Conservation (phyloP, 345 rosid genomes). For the Citrus sinensis region DNA sequence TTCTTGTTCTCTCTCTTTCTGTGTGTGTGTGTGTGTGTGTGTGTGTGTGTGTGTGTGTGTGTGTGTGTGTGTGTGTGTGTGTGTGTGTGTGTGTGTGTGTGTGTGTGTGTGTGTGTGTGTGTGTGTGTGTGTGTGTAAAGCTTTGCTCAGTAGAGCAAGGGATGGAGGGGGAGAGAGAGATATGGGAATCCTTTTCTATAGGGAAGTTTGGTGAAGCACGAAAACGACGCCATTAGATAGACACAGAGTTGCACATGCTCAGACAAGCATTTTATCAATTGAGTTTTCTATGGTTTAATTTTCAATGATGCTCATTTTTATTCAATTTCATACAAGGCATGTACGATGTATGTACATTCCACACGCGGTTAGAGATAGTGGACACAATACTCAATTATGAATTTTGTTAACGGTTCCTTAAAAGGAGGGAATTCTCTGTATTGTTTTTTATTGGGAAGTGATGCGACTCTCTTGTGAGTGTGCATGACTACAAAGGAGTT, state of each 20-base stretch:
- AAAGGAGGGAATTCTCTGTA: not conserved
- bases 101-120: not conserved
- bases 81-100: not conserved
- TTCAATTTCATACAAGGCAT: no score
- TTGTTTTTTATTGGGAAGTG: not conserved
- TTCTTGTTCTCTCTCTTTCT: not conserved
- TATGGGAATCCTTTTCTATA: not conserved
- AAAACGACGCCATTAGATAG: not conserved
- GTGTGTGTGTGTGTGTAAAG: not conserved
- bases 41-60: not conserved
- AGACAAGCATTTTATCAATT: not conserved
- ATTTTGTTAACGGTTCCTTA: not conserved
- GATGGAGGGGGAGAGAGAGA: not conserved
- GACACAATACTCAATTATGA: not conserved
- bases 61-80: not conserved
- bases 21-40: not conserved
- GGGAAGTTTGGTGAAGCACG: not conserved
- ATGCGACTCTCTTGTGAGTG: no score
- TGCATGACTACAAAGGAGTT: not conserved
- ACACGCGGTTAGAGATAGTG: not conserved
- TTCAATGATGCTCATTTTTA: not conserved
- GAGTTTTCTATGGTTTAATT: not conserved
- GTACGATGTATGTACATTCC: not conserved
- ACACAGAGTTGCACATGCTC: not conserved
- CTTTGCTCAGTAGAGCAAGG: not conserved